A percentile compares a stretch with the other conserved stretches of the same genome.
Conservation (phyloP, 2,329 filamentous ascomycete species). For the Ophiostoma ulmi region DNA sequence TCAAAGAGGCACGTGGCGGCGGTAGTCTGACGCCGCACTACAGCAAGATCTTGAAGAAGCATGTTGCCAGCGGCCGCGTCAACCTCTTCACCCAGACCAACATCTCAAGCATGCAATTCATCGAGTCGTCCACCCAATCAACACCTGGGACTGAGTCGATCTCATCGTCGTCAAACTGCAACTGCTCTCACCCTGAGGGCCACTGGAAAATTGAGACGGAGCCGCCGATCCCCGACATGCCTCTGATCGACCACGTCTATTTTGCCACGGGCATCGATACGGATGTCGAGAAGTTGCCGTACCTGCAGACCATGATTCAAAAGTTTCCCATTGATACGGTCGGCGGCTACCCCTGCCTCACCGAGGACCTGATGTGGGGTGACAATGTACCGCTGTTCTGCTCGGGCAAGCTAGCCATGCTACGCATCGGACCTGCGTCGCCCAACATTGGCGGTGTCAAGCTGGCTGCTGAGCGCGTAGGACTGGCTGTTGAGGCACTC, state of each 20-base stretch:
- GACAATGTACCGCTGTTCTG: slow-evolving; percentile 55
- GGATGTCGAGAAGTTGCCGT: slow-evolving; percentile 56
- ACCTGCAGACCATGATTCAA: slow-evolving; percentile 53
- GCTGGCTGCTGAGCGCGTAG: slow-evolving; percentile 26
- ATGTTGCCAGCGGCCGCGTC: slow-evolving; percentile 49
- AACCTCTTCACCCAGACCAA: slow-evolving; percentile 44
- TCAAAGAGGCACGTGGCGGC: slow-evolving; percentile 62
- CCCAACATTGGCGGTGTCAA: slow-evolving; percentile 27
- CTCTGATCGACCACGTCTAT: slow-evolving; percentile 63
- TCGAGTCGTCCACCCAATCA: not conserved
- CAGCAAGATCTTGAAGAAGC: slow-evolving; percentile 59
- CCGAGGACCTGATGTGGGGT: slow-evolving; percentile 70
- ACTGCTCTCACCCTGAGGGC: slow-evolving; percentile 14
- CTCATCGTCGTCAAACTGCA: not conserved
- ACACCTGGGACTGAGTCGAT: not conserved
- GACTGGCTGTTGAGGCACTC: slow-evolving; percentile 20
- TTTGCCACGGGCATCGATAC: slow-evolving; percentile 69
- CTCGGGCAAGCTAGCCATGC: slow-evolving; percentile 26
- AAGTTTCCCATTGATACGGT: slow-evolving; percentile 58
- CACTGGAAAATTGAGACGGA: slow-evolving; percentile 46
- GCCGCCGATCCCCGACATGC: slow-evolving; percentile 49
- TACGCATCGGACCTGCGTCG: slow-evolving; percentile 26
- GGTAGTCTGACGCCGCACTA: slow-evolving; percentile 71
- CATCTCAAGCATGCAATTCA: not conserved
- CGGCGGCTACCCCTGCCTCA: slow-evolving; percentile 67